Evolutionary conservation across 2,329 filamentous ascomycete species (phyloP).

Genomic region (Diaporthe sp.): DNA sequence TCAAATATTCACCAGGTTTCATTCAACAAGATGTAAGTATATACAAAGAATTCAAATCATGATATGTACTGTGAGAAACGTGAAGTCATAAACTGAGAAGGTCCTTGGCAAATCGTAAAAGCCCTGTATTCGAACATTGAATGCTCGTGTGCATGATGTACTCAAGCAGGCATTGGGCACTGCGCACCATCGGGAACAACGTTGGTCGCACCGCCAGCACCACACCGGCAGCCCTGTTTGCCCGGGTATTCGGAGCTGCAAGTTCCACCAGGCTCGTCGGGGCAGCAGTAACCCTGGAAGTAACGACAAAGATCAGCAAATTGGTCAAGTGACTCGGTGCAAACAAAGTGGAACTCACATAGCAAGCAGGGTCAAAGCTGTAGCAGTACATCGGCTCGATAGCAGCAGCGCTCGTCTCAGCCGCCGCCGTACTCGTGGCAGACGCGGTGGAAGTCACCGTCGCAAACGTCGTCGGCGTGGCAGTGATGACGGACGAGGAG

Average conservation of each 20-base stretch:
- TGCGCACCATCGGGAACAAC: not conserved
- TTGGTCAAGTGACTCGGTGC: not conserved
- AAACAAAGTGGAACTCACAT: not conserved
- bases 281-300: slow-evolving; percentile 4
- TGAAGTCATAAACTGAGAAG: not conserved
- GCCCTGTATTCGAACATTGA: no score
- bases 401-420: not conserved
- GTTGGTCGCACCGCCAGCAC: not conserved
- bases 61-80: not conserved
- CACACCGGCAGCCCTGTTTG: slow-evolving; percentile 2
- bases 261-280: slow-evolving; percentile 1
- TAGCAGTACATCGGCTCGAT: slow-evolving; percentile 15
- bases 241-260: slow-evolving; percentile 6
- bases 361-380: slow-evolving; percentile 15
- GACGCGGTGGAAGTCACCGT: not conserved
- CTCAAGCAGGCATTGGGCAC: slow-evolving; percentile 6
- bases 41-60: not conserved
- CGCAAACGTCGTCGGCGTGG: not conserved
- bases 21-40: not conserved
- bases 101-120: not conserved
- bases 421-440: not conserved
- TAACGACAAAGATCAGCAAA: not conserved
- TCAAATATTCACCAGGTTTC: not conserved
- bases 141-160: no score
- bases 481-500: not conserved